These are phyloP conservation scores for Penicillium sp. DNA, from an alignment of 2,329 filamentous ascomycete species.

Conservation along the genomic window DNA sequence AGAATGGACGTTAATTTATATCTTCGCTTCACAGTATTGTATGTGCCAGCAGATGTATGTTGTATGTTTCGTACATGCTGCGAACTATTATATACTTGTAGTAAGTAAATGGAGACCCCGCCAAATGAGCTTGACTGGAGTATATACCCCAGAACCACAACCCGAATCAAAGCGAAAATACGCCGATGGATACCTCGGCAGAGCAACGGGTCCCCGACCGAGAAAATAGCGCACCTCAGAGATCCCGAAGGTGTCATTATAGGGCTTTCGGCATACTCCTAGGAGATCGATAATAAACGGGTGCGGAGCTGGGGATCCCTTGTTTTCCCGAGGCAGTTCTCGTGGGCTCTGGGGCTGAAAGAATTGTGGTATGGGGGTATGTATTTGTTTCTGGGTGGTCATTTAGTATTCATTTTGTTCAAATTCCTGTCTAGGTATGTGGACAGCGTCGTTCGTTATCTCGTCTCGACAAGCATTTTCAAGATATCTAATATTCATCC, in stretches of 20 bases:
- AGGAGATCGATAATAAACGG: slow-evolving; percentile 9
- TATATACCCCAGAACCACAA: background rate
- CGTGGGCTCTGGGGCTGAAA: slow-evolving; percentile 15
- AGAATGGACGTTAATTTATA: background rate
- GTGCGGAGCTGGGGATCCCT: slow-evolving; percentile 19
- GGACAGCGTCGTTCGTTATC: background rate
- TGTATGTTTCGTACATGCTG: background rate
- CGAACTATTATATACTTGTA: background rate
- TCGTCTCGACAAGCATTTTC: background rate
- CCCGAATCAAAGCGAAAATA: slow-evolving; percentile 19
- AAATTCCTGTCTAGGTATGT: background rate
- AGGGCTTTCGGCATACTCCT: background rate
- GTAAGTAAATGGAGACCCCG: background rate
- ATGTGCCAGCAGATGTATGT: background rate
- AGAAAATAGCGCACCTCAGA: slow-evolving; percentile 2
- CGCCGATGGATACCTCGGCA: slow-evolving; percentile 19
- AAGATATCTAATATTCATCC: background rate
- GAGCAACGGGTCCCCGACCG: slow-evolving; percentile 13
- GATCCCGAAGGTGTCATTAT: slow-evolving; percentile 18
- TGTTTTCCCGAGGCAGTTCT: slow-evolving; percentile 31
- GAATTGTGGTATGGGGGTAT: background rate
- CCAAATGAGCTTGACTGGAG: background rate
- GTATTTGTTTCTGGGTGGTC: background rate
- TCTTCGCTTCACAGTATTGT: background rate
- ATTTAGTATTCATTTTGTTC: background rate